Evolutionary conservation across 2,329 filamentous ascomycete genomes (phyloP), one percentile per base, ranked within the genome.

Genomic region (Colletotrichum graminicola): DNA sequence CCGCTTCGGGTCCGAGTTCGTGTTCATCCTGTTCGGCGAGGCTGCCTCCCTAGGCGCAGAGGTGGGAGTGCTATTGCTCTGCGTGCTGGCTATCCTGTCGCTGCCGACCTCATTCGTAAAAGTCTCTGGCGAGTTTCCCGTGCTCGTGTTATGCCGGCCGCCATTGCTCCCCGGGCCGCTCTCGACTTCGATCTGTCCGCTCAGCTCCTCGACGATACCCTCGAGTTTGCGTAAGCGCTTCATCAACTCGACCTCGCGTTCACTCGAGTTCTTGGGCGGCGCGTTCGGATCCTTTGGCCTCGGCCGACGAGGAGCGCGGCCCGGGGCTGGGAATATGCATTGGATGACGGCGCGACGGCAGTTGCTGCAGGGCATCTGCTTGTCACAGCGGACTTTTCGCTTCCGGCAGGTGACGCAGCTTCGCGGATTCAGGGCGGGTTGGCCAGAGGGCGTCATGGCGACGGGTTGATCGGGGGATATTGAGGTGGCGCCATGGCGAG

Each of bases 351-450:
- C 91, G 74, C 91, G 89, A 52, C 88, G 88, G 79, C 92, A 94
- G 79, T 94, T 94, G 76, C 89, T 89, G 80, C 92, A 94, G 21
- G 92, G 91, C 84, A 93, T 89, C 76, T 89, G 86, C 83, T 94
- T 94, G 83, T 94, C 91, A 84, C 92, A 94, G 76, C 92, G 91
- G 66, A 94, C 92, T 80, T 93, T 92, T 73, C 90, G 84, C 55
- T 85, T 83, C 14, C 85, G 81, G 73, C 85, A 87, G 49, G 84
- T 86, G 23, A 87, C 84, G 74, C 85, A 86, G 73, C 84, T 86
- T 72, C 85, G 80, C 39, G 85, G 85, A 73, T 86, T 86, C 57
- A 86, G 70, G 47, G 79, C 79, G 8, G 81, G 80, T 32, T 76
- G 74, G 18, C 76, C 74, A 26, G 71, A 66, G 12, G 73, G 54